Base-by-base conservation (phyloP, 2,329 filamentous ascomycete species). In the Fusarium musae region DNA sequence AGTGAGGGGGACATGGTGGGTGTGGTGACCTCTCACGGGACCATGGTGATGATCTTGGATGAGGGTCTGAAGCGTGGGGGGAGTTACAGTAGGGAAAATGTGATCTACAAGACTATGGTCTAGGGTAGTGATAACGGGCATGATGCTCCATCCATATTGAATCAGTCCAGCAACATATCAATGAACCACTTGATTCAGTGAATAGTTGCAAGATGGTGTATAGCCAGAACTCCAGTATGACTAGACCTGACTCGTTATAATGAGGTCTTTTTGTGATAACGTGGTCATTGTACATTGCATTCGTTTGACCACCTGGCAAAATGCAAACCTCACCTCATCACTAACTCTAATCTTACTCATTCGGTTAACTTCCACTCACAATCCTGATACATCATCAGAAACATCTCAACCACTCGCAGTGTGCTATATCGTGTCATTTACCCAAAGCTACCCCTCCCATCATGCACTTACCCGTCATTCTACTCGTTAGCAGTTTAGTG, bases 21-120 rank as follows among this genome's bases (percentile, higher is more conserved):
- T 73, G 70, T 74, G 66, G 34, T 74, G 59, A 72, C 58, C 59
- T 73, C 59, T 71, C 71, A 73, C 70, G 67, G 56, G 70, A 74
- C 66, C 70, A 42, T 59, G 59, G 56, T 68, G 66, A 52, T 72
- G 70, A 72, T 71, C 40, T 47, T 46, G 58, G 39, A 52, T 61
- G 60, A 66, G 53, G 37, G 52, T 68, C n/a, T 11, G 5, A 44
- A 50, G 37, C 62, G 69, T 72, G 70, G 66, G 66, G 70, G 70
- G 28, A 19, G n/a, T 16, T 21, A 36, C 34, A 36, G 34, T 17
- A 28, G 5, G 16, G 15, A 30, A 23, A 46, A 57, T 26, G 49
- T 37, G 52, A 52, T 67, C 62, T 44, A 21, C 54, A 17, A 47
- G 49, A 54, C n/a, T 67, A 49, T 37, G 47, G 69, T 71, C 50